Base-by-base conservation (phyloP, 1,139 yeast species). In the Pichia sp. region DNA sequence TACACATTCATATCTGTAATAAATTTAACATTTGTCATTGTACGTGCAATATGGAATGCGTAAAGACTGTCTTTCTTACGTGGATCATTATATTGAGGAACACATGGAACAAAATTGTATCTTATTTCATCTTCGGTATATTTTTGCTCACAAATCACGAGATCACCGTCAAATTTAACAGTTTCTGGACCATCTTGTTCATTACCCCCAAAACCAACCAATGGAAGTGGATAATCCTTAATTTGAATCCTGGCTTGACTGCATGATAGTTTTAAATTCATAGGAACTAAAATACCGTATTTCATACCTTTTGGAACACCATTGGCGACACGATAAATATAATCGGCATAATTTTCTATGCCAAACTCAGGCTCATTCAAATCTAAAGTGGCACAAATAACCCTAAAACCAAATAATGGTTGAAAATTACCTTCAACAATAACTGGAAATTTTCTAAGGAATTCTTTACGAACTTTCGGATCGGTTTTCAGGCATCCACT, bases 221-320 rank as follows among this genome's bases (percentile, higher is more conserved):
- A 25, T 1, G 66, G 65, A 22, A 85, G 56, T 1, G 92, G 92
- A 59, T 79, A 85, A 55, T 85, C 94, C 39, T 87, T 68, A 42
- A 62, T 51, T 39, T 55, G 59, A 10, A 62, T 44, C 5, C 50
- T 44, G 25, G 56, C 37, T 6, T 50, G 38, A 23, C 59, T 52
- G 29, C 81, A 65, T 7, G 65, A 63, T 44, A 83, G 61, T 26
- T 72, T 67, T 36, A 79, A 48, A 60, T 69, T 71, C 48, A 82
- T 60, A 0, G 97, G 97, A 4, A 87, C 60, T 57, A 85, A 64
- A 28, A 87, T 71, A 1, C 95, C 82, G 59, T 81, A 90, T 45
- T 68, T 63, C 10, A 87, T 78, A 51, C 81, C 84, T 48, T 64
- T 62, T 0, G 97, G 97, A 40, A 83, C 75, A 0, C 95, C 95